These are phyloP conservation scores for Talinum fruticosum DNA, from an alignment of 148 eudicot species.

Conservation along the genomic window DNA sequence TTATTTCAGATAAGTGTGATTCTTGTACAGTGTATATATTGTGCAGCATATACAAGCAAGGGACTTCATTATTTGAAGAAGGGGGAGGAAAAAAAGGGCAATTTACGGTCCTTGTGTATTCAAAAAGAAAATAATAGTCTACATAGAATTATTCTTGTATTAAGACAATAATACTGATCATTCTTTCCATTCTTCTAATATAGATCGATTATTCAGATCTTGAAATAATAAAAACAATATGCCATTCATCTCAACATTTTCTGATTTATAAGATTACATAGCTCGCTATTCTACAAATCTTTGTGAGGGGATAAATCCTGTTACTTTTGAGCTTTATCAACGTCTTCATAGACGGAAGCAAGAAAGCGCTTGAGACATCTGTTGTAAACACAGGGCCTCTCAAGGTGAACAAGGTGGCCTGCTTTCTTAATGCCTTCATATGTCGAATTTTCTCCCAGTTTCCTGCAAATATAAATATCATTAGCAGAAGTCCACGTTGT, in stretches of 20 bases:
- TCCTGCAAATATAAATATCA: constrained; percentile 38
- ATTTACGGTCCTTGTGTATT: background rate
- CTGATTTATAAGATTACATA: background rate
- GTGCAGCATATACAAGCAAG: constrained; percentile 16
- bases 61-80: background rate
- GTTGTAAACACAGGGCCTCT: constrained; percentile 70
- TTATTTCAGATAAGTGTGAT: constrained; percentile 51
- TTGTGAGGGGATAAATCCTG: background rate
- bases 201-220: constrained; percentile 12
- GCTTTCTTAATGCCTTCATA: constrained; percentile 67
- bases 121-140: constrained; percentile 1
- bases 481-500: background rate
- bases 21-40: constrained; percentile 14
- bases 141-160: background rate
- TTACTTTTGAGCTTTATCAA: constrained; percentile 12
- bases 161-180: constrained; percentile 3
- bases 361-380: constrained; percentile 70
- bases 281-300: constrained; percentile 11
- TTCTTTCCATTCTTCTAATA: constrained; percentile 5
- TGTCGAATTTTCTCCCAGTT: constrained; percentile 68
- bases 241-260: background rate
- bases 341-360: constrained; percentile 41
- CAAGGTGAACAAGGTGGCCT: constrained; percentile 81
- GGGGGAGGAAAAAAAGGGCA: background rate
- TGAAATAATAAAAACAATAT: constrained; percentile 13